A percentile compares a stretch with the other conserved stretches of the same genome.
These are phyloP conservation scores for Cutaneotrichosporon spelunceum DNA, from an alignment of 1,284 basidiomycete species.

Conservation along the genomic window DNA sequence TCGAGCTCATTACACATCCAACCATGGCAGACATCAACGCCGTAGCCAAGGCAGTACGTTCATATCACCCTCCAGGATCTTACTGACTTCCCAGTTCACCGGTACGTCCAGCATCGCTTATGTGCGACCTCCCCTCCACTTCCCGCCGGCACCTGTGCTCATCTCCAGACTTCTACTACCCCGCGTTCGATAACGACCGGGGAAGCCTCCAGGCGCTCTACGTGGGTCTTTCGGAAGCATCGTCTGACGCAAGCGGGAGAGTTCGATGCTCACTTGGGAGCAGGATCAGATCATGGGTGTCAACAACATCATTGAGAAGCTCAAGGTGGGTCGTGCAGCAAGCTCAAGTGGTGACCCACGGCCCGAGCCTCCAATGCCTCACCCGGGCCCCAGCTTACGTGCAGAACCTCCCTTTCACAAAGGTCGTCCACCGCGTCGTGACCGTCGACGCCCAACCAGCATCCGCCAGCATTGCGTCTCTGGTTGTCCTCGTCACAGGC, in stretches of 20 bases:
- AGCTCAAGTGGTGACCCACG: background rate
- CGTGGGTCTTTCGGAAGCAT: slow-evolving; percentile 31
- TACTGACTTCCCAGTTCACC: slow-evolving; percentile 54
- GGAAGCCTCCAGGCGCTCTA: slow-evolving; percentile 46
- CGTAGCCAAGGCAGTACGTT: slow-evolving; percentile 52
- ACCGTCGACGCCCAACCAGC: slow-evolving; percentile 90
- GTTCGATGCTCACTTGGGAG: slow-evolving; percentile 91
- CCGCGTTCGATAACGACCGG: slow-evolving; percentile 48
- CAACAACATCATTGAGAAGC: slow-evolving; percentile 69
- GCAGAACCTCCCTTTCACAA: slow-evolving; percentile 74
- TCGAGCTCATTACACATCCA: background rate
- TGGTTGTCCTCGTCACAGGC: slow-evolving; percentile 88
- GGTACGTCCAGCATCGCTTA: slow-evolving; percentile 53
- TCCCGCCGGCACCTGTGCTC: too few relatives aligned
- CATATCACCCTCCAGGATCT: slow-evolving; percentile 44
- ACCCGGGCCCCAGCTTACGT: background rate
- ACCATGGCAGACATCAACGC: slow-evolving; percentile 68
- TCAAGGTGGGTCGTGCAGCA: slow-evolving; percentile 58
- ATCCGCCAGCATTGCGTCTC: slow-evolving; percentile 59
- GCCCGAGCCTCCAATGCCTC: background rate
- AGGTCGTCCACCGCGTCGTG: slow-evolving; percentile 76
- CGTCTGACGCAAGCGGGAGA: slow-evolving; percentile 59
- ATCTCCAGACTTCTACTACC: slow-evolving; percentile 51
- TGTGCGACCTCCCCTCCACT: background rate
- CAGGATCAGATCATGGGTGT: slow-evolving; percentile 63